Evolutionary conservation across 208 protist genomes (phyloP), one percentile per base, ranked within the genome.

Genomic region (Porcisia hertigi): DNA sequence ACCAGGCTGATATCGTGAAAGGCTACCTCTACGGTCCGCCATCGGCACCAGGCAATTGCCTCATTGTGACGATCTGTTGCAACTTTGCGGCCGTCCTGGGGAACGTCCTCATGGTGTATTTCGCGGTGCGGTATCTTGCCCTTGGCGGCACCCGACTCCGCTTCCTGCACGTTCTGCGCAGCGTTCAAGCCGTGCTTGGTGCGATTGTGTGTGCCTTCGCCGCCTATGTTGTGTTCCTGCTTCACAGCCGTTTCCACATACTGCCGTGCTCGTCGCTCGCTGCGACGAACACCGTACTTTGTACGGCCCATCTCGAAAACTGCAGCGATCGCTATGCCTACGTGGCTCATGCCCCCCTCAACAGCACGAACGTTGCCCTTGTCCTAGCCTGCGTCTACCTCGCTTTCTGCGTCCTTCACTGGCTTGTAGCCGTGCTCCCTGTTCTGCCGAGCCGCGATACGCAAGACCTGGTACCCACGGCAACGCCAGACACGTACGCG

Each of bases 401-500:
- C 34, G 71, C 74, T 5, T 63, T 90, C 43, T 89, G 76, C 30
- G 71, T 72, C 7, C 62, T 92, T 58, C 77, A 88, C 14, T 83
- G 92, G 36, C 36, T 90, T 0, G 55, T 76, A 1, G 57, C 87
- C 3, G 63, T 88, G 30, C 49, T 93, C 7, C 88, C 86, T 4
- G 66, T 84, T 0, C 75, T 93, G 66, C 89, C 88, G 2, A 54
- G 30, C 16, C 30, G 54, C 1, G 49, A 52, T 3, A 62, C 69
- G 12, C 75, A 82, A 34, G 62, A 77, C 4, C 55, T 53, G 14
- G 73, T 94, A 12, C 53, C 63, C 30, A 82, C 69, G 3, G 92
- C 92, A 25, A 79, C 77, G 0, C 86, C 92, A 3, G 88, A 93
- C 72, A 94, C 92, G 49, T 85, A 88, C 75, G 75, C 85, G 16